Evolutionary conservation across 306 rosid species (phyloP).

Genomic region (Echinosophora koreensis): DNA sequence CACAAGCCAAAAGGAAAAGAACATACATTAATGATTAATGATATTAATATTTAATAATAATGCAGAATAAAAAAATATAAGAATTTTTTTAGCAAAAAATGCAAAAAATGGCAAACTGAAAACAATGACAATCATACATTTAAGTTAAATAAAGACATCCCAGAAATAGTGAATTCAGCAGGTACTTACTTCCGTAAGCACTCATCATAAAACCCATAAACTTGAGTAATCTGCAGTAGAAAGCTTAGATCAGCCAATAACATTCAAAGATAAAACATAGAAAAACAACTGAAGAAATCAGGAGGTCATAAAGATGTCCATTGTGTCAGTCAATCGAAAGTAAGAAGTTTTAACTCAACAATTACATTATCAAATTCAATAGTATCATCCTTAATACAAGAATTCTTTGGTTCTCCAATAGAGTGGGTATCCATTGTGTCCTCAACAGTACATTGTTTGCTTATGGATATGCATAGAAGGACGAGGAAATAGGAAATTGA

Average conservation of each 20-base stretch:
- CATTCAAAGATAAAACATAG: constrained; percentile 10
- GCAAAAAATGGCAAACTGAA: background rate
- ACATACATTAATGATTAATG: background rate
- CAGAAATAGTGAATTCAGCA: constrained; percentile 38
- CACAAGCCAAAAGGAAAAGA: background rate
- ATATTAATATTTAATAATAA: background rate
- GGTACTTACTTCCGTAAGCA: constrained; percentile 90
- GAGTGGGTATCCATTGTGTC: background rate
- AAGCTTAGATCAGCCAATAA: constrained; percentile 44
- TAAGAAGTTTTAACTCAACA: background rate
- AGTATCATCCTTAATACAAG: background rate
- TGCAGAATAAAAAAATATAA: background rate
- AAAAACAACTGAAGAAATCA: constrained; percentile 2
- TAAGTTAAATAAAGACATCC: background rate
- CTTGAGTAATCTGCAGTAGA: constrained; percentile 92
- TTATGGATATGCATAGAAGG: background rate
- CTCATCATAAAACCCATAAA: constrained; percentile 95
- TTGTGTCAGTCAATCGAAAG: background rate
- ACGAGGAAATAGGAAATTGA: constrained; percentile 3
- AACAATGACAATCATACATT: background rate
- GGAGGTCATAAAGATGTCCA: background rate
- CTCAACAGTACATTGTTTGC: background rate
- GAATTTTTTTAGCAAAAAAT: background rate
- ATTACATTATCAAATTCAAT: constrained; percentile 19
- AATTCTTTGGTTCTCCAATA: constrained; percentile 30